phyloP scores from a whole-genome alignment of 305 asterid genomes.

The Fraxinus nigra region DNA sequence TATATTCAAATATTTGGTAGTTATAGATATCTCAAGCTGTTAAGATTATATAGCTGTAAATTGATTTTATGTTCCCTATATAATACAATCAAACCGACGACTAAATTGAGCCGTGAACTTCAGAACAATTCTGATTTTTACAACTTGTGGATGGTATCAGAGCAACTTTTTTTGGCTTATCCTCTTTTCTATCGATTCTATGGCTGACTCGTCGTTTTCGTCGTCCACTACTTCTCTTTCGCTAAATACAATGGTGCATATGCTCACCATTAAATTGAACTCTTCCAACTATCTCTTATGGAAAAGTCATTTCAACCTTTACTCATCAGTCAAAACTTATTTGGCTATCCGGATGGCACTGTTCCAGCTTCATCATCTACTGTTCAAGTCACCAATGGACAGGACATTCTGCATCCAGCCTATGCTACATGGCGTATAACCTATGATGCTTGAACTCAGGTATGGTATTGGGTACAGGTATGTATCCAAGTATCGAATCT shows the following conservation, averaged over 20 bases:
- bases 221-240: background rate
- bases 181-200: background rate
- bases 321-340: background rate
- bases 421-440: background rate
- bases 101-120: background rate
- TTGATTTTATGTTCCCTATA: background rate
- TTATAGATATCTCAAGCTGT: background rate
- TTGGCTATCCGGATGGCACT: background rate
- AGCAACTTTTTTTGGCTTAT: background rate
- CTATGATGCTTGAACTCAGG: too few species aligned
- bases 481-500: too few species aligned
- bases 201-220: background rate
- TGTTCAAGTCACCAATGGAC: background rate
- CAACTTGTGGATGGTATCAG: background rate
- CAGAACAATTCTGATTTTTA: background rate
- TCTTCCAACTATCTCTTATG: background rate
- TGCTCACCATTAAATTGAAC: background rate
- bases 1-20: background rate
- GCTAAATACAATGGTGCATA: background rate
- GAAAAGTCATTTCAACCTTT: background rate
- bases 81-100: background rate
- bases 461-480: too few species aligned
- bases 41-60: background rate
- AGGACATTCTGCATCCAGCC: background rate
- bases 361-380: background rate